Evolutionary conservation across 192 early-diverging fungal species (phyloP), one percentile per base, ranked within the genome.

Genomic region (Backusella australiensis): DNA sequence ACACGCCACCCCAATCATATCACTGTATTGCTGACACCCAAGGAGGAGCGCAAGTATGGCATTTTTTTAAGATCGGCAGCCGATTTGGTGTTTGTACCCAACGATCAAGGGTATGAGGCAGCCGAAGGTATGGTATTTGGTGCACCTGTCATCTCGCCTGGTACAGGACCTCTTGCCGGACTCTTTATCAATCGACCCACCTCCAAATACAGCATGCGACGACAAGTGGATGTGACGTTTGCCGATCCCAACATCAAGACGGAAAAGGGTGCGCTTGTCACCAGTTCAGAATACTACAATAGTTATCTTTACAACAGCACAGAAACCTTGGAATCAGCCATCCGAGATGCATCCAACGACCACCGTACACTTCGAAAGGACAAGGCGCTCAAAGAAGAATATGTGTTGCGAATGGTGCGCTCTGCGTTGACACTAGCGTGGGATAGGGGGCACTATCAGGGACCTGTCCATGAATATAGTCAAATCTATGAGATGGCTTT

Each of bases 31-130:
- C 59, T 80, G 19, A 83, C 83, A 9, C 49, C 80, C 0, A 84
- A 87, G 67, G 79, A 84, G 3, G 83, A 88, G 53, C 77, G 81
- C 17, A 75, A 85, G 38, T 87, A 83, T 83, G 82, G 78, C 19
- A 67, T 85, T 5, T 85, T 85, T 70, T 86, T 76, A 67, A 83
- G 87, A 36, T 82, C 83, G 15, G 88, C 88, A 1, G 85, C 88
- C 7, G 88, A 71, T 71, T 32, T 71, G 14, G 70, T 71, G 4
- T 71, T 71, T 44, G 70, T 44, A 4, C 70, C 70, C 6, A 71
- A 71, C 9, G 4, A 29, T 49, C 39, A 32, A 6, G 70, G 42
- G 6, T 14, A 14, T 11, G 70, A 49, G 21, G 23, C 70, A 19
- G 39, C 39, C 0, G 42, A 71, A 19, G 70, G 70, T 49, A 71